These are phyloP conservation scores for Sporothrix inflata DNA, from an alignment of 2,329 filamentous ascomycete species.

Conservation along the genomic window DNA sequence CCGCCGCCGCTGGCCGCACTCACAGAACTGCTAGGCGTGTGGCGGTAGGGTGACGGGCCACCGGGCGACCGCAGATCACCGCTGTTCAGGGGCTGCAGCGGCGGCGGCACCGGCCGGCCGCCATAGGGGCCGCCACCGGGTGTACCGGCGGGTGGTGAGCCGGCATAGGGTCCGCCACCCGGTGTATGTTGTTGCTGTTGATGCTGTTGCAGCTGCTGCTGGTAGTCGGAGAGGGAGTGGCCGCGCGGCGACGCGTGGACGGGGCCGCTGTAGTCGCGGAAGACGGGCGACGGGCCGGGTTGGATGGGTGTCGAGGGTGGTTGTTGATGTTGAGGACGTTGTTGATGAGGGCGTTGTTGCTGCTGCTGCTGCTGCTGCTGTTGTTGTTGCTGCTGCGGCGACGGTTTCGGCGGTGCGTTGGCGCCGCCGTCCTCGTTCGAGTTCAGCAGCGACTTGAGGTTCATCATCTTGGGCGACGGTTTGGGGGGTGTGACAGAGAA, in stretches of 20 bases:
- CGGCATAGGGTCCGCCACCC: constrained; percentile 42
- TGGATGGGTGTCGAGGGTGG: constrained; percentile 46
- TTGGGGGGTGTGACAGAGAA: neutral
- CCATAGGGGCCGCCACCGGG: constrained; percentile 44
- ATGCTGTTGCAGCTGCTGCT: constrained; percentile 7
- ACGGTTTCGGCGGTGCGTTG: constrained; percentile 37
- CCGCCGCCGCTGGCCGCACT: constrained; percentile 44
- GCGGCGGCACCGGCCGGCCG: constrained; percentile 48
- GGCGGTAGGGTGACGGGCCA: constrained; percentile 54
- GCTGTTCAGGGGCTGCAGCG: constrained; percentile 51
- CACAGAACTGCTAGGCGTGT: constrained; percentile 52
- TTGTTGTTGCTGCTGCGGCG: constrained; percentile 38
- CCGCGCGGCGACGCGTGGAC: constrained; percentile 55
- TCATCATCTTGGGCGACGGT: constrained; percentile 47
- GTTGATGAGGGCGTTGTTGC: constrained; percentile 32
- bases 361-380: constrained; percentile 38
- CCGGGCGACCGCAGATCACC: constrained; percentile 57
- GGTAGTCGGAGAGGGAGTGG: constrained; percentile 52
- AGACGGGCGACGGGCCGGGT: constrained; percentile 49
- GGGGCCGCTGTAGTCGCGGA: constrained; percentile 55
- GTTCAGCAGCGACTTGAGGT: constrained; percentile 60
- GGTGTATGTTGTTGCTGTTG: constrained; percentile 36
- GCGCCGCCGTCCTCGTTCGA: constrained; percentile 49
- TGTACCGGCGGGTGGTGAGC: constrained; percentile 39
- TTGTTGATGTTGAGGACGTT: constrained; percentile 30